Conservation (phyloP, 2,329 filamentous ascomycete species). For the Ophiostoma ips region DNA sequence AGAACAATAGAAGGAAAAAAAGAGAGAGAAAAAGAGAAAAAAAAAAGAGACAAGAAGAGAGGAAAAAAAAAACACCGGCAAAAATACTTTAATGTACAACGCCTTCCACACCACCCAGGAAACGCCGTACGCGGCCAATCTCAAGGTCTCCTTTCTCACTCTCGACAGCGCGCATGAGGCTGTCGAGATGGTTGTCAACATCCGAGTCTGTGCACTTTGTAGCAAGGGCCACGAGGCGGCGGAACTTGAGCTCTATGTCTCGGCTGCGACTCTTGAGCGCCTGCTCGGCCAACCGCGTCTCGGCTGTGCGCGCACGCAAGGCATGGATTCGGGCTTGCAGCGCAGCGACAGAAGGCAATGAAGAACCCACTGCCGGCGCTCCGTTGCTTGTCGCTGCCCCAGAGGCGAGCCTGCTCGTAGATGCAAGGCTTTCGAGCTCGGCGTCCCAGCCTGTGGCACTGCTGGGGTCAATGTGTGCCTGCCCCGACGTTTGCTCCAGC, state of each 20-base stretch:
- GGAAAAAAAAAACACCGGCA: no score
- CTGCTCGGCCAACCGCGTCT: constrained; percentile 52
- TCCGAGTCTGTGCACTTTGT: constrained; percentile 64
- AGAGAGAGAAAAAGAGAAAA: background rate
- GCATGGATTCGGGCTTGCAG: constrained; percentile 49
- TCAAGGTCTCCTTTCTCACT: constrained; percentile 70
- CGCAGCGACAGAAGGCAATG: constrained; percentile 49
- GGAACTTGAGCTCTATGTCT: constrained; percentile 77
- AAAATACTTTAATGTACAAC: constrained; percentile 18
- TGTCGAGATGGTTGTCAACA: constrained; percentile 68
- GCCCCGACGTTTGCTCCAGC: constrained; percentile 28
- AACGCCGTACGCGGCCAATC: constrained; percentile 61
- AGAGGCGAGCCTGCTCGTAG: constrained; percentile 12
- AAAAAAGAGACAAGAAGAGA: background rate
- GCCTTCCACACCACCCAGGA: constrained; percentile 64
- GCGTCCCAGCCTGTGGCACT: constrained; percentile 38
- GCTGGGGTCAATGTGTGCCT: constrained; percentile 26
- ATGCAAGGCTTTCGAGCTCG: constrained; percentile 33
- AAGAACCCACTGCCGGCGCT: constrained; percentile 18
- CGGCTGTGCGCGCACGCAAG: constrained; percentile 53
- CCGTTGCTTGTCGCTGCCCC: constrained; percentile 21
- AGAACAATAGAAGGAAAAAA: background rate
- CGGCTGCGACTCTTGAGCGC: constrained; percentile 65
- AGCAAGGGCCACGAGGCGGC: constrained; percentile 76
- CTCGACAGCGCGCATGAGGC: constrained; percentile 74